phyloP scores from a whole-genome alignment of 2,329 filamentous ascomycete genomes.

The Epichloe amarillans region DNA sequence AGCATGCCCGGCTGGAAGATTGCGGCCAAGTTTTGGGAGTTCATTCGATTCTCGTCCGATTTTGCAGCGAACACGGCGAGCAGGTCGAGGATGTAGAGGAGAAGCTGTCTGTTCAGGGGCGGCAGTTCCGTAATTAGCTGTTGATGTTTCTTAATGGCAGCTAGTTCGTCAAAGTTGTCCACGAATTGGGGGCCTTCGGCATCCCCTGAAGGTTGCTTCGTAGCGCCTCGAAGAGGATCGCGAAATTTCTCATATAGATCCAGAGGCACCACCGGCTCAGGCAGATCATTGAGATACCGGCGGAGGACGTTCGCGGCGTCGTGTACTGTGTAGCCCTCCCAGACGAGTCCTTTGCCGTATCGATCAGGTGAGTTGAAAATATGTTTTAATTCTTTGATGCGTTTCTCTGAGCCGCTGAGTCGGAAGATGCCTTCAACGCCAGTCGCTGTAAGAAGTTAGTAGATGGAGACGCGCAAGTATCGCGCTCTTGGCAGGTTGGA shows the following conservation, averaged over 20 bases:
- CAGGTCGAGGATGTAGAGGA: constrained; percentile 91
- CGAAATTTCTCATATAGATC: constrained; percentile 88
- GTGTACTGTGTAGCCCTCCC: constrained; percentile 96
- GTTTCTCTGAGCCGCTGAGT: constrained; percentile 88
- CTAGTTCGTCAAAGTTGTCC: constrained; percentile 47
- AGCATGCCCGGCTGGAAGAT: constrained; percentile 97
- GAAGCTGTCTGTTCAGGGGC: constrained; percentile 79
- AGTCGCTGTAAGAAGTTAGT: constrained; percentile 49
- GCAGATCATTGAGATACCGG: constrained; percentile 89
- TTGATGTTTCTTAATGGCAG: constrained; percentile 75
- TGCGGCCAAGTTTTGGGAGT: constrained; percentile 80
- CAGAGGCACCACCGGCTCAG: constrained; percentile 90
- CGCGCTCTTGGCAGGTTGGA: background rate
- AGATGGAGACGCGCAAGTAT: constrained; percentile 6
- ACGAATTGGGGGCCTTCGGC: constrained; percentile 56
- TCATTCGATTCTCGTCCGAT: constrained; percentile 94
- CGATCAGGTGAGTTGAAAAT: constrained; percentile 89
- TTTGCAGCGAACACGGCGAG: constrained; percentile 96
- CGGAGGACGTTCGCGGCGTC: constrained; percentile 94
- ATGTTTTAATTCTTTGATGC: constrained; percentile 89
- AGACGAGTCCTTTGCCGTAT: constrained; percentile 92
- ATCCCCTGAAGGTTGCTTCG: constrained; percentile 58
- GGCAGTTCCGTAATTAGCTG: constrained; percentile 84
- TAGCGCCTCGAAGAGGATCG: constrained; percentile 60
- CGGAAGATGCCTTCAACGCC: constrained; percentile 94